Conservation (phyloP, 768 basidiomycete genomes). For the Phlegmacium glaucopus region DNA sequence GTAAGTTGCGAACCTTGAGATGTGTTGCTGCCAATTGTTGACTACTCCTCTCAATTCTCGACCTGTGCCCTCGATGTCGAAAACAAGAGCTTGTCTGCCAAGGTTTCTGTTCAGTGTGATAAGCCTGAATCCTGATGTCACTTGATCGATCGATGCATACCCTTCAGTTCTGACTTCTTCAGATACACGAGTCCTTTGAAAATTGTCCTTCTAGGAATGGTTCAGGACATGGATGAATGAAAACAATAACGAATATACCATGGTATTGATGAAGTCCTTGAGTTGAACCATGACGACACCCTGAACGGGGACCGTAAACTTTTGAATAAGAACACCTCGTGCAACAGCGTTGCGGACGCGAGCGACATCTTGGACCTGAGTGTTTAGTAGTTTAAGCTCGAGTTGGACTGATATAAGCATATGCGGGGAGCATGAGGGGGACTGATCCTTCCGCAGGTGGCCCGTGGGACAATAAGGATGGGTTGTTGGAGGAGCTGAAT, state of each 20-base stretch:
- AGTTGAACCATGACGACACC: conserved; percentile 79
- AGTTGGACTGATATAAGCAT: too few relatives aligned
- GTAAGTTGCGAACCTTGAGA: conserved; percentile 51
- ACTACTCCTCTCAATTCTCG: conserved; percentile 79
- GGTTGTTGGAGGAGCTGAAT: too few relatives aligned
- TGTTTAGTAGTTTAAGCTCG: conserved; percentile 77
- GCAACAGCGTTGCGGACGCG: conserved; percentile 81
- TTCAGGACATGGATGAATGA: background rate
- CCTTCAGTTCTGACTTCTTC: too few relatives aligned
- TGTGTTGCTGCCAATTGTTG: conserved; percentile 81
- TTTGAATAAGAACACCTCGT: conserved; percentile 69
- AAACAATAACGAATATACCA: conserved; percentile 34
- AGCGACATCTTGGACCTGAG: conserved; percentile 81
- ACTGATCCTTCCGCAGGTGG: too few relatives aligned
- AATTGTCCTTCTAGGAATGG: too few relatives aligned
- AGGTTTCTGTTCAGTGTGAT: too few relatives aligned
- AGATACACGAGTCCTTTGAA: too few relatives aligned
- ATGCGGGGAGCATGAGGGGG: too few relatives aligned
- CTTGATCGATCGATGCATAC: too few relatives aligned
- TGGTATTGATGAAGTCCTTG: conserved; percentile 74
- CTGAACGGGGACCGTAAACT: conserved; percentile 79
- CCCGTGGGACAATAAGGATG: too few relatives aligned
- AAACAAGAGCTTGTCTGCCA: too few relatives aligned
- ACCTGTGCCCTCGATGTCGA: conserved; percentile 92
- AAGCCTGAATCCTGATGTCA: too few relatives aligned